These are phyloP conservation scores for Brachypodium distachyon DNA, from an alignment of 202 grass and related monocot genomes.

Conservation along the genomic window DNA sequence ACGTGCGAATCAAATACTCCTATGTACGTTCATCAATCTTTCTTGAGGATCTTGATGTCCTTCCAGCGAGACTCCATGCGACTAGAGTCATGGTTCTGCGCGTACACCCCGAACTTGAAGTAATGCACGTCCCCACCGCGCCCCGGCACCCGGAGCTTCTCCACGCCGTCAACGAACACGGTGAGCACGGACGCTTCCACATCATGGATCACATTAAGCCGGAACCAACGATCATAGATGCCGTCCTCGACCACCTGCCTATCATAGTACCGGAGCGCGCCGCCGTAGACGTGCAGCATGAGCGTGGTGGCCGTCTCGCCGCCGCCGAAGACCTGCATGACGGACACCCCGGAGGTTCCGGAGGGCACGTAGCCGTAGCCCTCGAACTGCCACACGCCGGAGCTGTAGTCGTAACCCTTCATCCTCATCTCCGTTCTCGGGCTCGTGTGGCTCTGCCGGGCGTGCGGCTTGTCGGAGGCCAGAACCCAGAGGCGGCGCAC, in stretches of 20 bases:
- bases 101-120: slow-evolving; percentile 54
- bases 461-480: slow-evolving; percentile 28
- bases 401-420: slow-evolving; percentile 25
- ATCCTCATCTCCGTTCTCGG: slow-evolving; percentile 47
- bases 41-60: slow-evolving; percentile 26
- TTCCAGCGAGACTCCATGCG: slow-evolving; percentile 54
- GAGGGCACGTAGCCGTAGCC: slow-evolving; percentile 29
- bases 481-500: slow-evolving; percentile 33
- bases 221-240: slow-evolving; percentile 47
- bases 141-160: background rate
- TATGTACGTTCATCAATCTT: too few relatives aligned
- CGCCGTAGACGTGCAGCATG: slow-evolving; percentile 42
- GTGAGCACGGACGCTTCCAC: background rate
- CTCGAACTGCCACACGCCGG: slow-evolving; percentile 46
- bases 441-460: background rate
- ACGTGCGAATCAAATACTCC: too few relatives aligned
- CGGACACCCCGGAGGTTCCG: slow-evolving; percentile 29
- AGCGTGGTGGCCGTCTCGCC: slow-evolving; percentile 6
- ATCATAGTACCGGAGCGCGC: slow-evolving; percentile 22
- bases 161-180: slow-evolving; percentile 23
- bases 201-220: slow-evolving; percentile 47
- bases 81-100: background rate
- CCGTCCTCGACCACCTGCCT: slow-evolving; percentile 3
- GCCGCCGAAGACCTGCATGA: slow-evolving; percentile 46
- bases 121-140: background rate